Conservation (phyloP, 768 basidiomycete genomes). For the Chalciporus piperatus region DNA sequence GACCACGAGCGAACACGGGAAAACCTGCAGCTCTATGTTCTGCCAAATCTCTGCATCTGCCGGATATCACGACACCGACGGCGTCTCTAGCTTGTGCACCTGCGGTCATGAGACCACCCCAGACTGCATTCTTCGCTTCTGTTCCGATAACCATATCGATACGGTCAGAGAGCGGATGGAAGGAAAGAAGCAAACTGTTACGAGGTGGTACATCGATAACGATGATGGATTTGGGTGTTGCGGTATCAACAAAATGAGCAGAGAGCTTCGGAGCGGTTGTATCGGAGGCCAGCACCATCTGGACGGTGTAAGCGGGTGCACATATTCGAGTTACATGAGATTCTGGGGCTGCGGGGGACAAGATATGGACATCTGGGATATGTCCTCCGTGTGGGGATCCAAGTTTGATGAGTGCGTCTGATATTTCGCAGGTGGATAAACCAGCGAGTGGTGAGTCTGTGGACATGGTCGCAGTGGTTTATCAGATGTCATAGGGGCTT, state of each 20-base stretch:
- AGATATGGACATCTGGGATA: conserved; percentile 72
- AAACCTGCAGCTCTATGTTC: conserved; percentile 72
- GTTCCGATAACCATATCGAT: conserved; percentile 5
- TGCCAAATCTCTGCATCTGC: conserved; percentile 78
- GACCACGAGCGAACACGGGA: conserved; percentile 79
- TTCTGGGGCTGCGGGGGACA: conserved; percentile 31
- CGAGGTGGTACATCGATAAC: conserved; percentile 74
- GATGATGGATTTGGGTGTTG: conserved; percentile 59
- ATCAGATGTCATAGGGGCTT: conserved; percentile 6
- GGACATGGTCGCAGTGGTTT: conserved; percentile 20
- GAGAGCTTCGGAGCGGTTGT: conserved; percentile 58
- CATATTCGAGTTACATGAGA: conserved; percentile 50
- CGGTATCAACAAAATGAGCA: conserved; percentile 81
- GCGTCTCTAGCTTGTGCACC: conserved; percentile 73
- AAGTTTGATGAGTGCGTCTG: conserved; percentile 86
- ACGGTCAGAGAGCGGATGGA: not conserved
- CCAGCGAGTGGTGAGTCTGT: conserved; percentile 19
- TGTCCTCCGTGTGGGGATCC: conserved; percentile 68
- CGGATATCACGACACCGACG: conserved; percentile 77
- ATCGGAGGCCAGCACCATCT: conserved; percentile 67
- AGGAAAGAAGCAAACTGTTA: conserved; percentile 36
- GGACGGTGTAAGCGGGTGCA: conserved; percentile 85
- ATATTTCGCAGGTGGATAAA: conserved; percentile 82
- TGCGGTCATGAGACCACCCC: conserved; percentile 91
- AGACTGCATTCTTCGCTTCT: conserved; percentile 80